Base-by-base conservation (phyloP, 2,329 filamentous ascomycete species). In the Aspergillus nomiae region DNA sequence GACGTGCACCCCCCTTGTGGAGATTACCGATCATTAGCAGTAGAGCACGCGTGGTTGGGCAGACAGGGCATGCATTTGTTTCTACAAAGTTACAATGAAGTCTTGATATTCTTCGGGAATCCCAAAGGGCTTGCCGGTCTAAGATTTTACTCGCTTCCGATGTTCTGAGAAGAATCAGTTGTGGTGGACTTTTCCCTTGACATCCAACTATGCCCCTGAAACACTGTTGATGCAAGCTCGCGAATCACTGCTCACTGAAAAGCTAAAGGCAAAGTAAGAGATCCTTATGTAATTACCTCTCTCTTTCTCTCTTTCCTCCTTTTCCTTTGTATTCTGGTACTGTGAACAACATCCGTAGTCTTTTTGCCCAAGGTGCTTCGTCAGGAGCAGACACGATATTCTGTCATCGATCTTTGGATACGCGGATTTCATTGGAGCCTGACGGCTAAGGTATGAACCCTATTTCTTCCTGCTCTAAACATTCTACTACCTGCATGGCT, bases 131-230 rank as follows among this genome's bases (percentile, higher is more conserved):
- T n/a, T n/a, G 7, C 19, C 8, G 5, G 19, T 7, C 8, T 41
- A 48, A 26, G 24, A 34, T 12, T 19, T n/a, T 53, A 41, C 19
- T 41, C 16, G 14, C 28, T 19, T 32, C 19, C 12, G 5, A 21
- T 34, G 10, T 51, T 48, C 19, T 41, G 38, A 41, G 38, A 3
- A 14, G 19, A n/a, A 19, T 16, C 14, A n/a, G 19, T 16, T n/a
- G 8, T n/a, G 16, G 16, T 41, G 38, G 38, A 41, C 19, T 41
- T 41, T 41, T 41, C 19, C n/a, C 19, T n/a, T n/a, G 19, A 41
- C 45, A 53, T 51, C 45, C 56, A 58, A 51, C 51, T 30, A 38
- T 51, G 46, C 26, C 26, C 6, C 48, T 50, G 48, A 54, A 45
- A 54, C 48, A 45, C 38, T 38, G 30, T 21, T 24, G 30, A 48